Percentiles rank a stretch among this genome's conserved stretches.
These are phyloP conservation scores for Smallanthus sonchifolius DNA, from an alignment of 129 eudicot species.

Conservation along the genomic window DNA sequence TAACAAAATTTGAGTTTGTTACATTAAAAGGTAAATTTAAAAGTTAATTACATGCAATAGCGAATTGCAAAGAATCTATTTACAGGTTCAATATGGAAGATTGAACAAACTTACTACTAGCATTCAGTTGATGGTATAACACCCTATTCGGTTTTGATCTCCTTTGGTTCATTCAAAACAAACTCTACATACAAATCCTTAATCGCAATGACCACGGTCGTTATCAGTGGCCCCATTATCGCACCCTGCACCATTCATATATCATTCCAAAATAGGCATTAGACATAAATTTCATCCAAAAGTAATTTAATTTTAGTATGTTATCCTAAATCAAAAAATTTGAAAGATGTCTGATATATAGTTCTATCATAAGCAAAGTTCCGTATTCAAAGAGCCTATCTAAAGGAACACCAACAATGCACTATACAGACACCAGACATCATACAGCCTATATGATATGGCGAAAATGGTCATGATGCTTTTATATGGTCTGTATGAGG, in stretches of 20 bases:
- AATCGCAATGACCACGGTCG: constrained; percentile 81
- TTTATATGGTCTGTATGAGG: no score
- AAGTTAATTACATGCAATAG: neutral
- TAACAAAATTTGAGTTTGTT: neutral
- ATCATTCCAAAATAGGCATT: neutral
- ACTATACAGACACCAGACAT: no score
- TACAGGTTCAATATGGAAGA: neutral
- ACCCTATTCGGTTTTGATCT: constrained; percentile 37
- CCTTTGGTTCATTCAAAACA: constrained; percentile 70
- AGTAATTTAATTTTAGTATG: neutral
- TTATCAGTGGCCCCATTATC: constrained; percentile 94
- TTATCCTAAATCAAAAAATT: neutral
- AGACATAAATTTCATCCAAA: neutral
- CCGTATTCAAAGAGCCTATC: neutral
- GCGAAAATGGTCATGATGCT: no score
- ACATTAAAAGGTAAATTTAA: neutral
- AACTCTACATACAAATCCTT: constrained; percentile 93
- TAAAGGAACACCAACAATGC: no score
- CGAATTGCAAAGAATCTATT: neutral
- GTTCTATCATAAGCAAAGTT: neutral
- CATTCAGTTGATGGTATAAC: neutral
- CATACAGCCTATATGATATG: no score
- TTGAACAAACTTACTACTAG: constrained; percentile 7
- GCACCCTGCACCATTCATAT: constrained; percentile 65
- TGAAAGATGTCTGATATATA: neutral